These are phyloP conservation scores for Leishmania aethiopica DNA, from an alignment of 208 protist species.

Conservation along the genomic window DNA sequence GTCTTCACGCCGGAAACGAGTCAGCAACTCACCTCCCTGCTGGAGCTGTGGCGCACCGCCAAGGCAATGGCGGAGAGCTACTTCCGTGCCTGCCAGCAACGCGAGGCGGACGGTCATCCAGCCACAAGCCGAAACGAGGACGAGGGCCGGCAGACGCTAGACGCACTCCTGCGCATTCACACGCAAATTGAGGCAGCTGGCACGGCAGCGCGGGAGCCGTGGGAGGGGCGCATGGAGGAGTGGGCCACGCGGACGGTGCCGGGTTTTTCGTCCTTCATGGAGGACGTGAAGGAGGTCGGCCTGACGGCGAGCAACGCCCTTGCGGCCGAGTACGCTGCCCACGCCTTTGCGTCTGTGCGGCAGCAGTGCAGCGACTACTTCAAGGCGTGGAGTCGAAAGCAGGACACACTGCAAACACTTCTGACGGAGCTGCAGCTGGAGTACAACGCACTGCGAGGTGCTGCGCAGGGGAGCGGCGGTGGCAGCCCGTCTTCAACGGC, in stretches of 20 bases:
- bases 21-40: conserved; percentile 38
- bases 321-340: conserved; percentile 53
- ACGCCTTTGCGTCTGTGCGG: conserved; percentile 32
- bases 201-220: conserved; percentile 34
- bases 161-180: conserved; percentile 64
- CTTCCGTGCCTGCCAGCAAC: conserved; percentile 44
- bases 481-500: background rate
- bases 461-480: background rate
- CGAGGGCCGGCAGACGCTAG: conserved; percentile 44
- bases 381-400: conserved; percentile 43
- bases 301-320: conserved; percentile 69
- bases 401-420: conserved; percentile 43
- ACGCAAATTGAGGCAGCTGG: conserved; percentile 41
- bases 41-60: conserved; percentile 64
- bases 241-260: conserved; percentile 31
- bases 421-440: conserved; percentile 47
- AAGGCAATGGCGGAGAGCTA: conserved; percentile 64
- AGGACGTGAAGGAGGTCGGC: conserved; percentile 62
- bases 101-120: conserved; percentile 17
- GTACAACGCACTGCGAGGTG: background rate
- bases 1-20: conserved; percentile 57
- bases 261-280: conserved; percentile 33
- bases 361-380: conserved; percentile 61
- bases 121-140: conserved; percentile 15
- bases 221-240: conserved; percentile 36